Conservation (phyloP, 441 rosid species). For the Lepidium campestre region DNA sequence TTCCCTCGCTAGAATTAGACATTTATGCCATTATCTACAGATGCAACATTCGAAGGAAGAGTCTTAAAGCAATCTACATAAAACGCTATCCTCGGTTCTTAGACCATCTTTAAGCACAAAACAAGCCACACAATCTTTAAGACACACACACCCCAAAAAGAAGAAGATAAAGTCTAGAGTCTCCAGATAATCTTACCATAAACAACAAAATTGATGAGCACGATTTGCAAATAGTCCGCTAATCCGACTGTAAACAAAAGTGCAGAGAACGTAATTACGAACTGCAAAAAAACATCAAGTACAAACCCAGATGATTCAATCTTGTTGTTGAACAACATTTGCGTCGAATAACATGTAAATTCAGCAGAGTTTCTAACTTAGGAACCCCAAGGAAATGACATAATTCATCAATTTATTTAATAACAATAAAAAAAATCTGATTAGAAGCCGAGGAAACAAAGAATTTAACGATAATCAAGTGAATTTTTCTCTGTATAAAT, state of each 20-base stretch:
- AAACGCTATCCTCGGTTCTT: not conserved
- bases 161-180: not conserved
- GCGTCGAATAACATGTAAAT: not conserved
- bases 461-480: conserved; percentile 1
- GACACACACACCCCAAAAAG: too few relatives aligned
- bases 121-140: not conserved
- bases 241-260: conserved; percentile 1
- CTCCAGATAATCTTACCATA: conserved; percentile 3
- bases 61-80: not conserved
- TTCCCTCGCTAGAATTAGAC: not conserved
- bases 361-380: not conserved
- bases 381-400: not conserved
- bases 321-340: not conserved
- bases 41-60: not conserved
- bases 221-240: not conserved
- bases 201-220: not conserved
- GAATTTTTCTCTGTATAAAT: not conserved
- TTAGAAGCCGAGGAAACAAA: not conserved
- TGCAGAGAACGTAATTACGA: not conserved
- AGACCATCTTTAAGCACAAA: not conserved
- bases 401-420: not conserved
- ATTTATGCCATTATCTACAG: not conserved
- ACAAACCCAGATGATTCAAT: not conserved
- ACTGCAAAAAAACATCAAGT: not conserved
- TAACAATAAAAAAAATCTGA: not conserved